Evolutionary conservation across 2,329 filamentous ascomycete species (phyloP).

Genomic region (Exophiala sp.): DNA sequence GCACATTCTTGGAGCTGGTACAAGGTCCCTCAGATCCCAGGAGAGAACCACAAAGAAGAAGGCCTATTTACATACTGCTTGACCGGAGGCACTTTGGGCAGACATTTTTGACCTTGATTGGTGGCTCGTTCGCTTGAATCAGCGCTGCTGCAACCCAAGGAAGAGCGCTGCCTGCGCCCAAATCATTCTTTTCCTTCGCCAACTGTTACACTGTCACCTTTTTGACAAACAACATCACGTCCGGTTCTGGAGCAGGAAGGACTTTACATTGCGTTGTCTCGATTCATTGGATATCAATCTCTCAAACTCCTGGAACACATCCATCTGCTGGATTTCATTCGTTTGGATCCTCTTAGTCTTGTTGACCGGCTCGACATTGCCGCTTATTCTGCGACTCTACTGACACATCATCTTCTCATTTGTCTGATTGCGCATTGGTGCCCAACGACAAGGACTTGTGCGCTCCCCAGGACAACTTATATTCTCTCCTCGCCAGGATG

Average conservation of each 20-base stretch:
- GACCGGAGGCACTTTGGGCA: background rate
- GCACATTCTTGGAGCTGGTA: background rate
- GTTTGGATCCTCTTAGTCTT: constrained; percentile 17
- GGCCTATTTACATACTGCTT: background rate
- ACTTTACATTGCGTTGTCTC: constrained; percentile 1
- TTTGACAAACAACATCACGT: constrained; percentile 12
- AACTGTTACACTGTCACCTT: constrained; percentile 4
- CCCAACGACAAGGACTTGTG: constrained; percentile 19
- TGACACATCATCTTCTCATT: constrained; percentile 18
- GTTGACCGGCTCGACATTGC: constrained; percentile 14
- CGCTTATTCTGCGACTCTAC: constrained; percentile 16
- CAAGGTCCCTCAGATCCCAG: background rate
- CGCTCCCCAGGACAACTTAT: constrained; percentile 11
- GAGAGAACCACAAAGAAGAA: background rate
- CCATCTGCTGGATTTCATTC: constrained; percentile 12
- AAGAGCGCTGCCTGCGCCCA: constrained; percentile 21
- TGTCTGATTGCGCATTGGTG: constrained; percentile 19
- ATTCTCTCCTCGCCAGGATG: constrained; percentile 19
- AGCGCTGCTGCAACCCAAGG: background rate
- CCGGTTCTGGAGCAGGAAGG: constrained; percentile 10
- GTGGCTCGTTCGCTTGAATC: constrained; percentile 6
- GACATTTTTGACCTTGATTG: constrained; percentile 1
- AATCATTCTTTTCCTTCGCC: constrained; percentile 13
- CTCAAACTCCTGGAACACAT: constrained; percentile 6
- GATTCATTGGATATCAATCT: constrained; percentile 17